These are phyloP conservation scores for Aristolochia fimbriata DNA, from an alignment of 164 flowering plant genomes.

Conservation along the genomic window DNA sequence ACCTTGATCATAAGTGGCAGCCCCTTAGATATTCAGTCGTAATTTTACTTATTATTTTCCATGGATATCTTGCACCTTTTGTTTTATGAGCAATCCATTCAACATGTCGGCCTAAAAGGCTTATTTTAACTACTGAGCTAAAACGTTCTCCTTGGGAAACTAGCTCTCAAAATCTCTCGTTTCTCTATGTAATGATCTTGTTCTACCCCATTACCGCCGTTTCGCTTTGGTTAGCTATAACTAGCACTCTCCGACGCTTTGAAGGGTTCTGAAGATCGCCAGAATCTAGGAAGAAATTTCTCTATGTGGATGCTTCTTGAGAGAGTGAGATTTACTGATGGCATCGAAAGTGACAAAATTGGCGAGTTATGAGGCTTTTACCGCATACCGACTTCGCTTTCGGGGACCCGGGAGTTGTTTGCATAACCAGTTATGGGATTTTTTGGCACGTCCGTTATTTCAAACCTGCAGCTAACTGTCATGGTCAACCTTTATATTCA, in stretches of 20 bases:
- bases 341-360: constrained; percentile 85
- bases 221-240: background rate
- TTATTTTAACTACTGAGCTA: too few species aligned
- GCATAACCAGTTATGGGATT: constrained; percentile 88
- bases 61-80: too few species aligned
- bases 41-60: too few species aligned
- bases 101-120: too few species aligned
- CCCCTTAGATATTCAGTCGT: too few species aligned
- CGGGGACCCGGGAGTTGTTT: constrained; percentile 89
- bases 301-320: constrained; percentile 97
- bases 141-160: background rate
- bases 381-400: constrained; percentile 88
- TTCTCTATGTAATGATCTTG: background rate
- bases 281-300: constrained; percentile 50
- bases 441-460: constrained; percentile 64
- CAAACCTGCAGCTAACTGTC: background rate
- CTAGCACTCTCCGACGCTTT: constrained; percentile 16
- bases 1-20: too few species aligned
- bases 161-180: background rate
- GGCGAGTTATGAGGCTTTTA: constrained; percentile 86
- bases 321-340: constrained; percentile 88
- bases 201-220: too few species aligned
- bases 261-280: constrained; percentile 69
- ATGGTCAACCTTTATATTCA: background rate
- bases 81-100: too few species aligned